Conservation (phyloP, 2,329 filamentous ascomycete genomes). For the Aspergillus floridensis region DNA sequence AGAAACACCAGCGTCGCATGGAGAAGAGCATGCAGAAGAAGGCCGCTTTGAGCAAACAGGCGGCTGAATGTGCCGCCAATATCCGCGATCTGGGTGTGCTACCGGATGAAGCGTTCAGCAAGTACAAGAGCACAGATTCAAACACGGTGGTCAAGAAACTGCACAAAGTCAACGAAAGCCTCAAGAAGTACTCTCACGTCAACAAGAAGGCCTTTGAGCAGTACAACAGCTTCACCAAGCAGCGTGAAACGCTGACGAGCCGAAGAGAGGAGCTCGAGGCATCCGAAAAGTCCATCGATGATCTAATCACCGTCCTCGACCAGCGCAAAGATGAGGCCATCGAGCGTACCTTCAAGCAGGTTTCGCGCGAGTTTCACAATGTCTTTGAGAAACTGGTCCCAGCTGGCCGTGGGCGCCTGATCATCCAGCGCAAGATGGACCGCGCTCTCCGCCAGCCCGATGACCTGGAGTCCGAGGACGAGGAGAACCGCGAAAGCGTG, state of each 20-base stretch:
- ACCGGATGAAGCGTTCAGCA: slow-evolving; percentile 89
- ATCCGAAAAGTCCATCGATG: slow-evolving; percentile 82
- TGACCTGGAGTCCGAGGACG: slow-evolving; percentile 64
- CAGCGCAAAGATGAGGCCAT: slow-evolving; percentile 97
- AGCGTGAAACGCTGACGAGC: slow-evolving; percentile 81
- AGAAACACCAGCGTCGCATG: slow-evolving; percentile 82
- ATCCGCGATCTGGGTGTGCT: slow-evolving; percentile 91
- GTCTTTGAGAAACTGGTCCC: slow-evolving; percentile 96
- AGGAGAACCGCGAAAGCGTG: slow-evolving; percentile 61
- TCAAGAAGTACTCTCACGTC: slow-evolving; percentile 96
- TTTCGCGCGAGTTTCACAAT: slow-evolving; percentile 85
- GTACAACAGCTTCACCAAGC: slow-evolving; percentile 93
- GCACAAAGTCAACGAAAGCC: slow-evolving; percentile 84
- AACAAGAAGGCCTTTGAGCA: slow-evolving; percentile 99
- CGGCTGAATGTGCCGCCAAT: slow-evolving; percentile 77
- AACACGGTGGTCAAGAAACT: slow-evolving; percentile 71
- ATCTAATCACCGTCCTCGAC: slow-evolving; percentile 87
- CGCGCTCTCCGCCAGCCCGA: slow-evolving; percentile 63
- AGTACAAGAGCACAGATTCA: slow-evolving; percentile 79
- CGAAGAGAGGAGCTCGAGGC: slow-evolving; percentile 83
- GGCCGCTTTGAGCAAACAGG: slow-evolving; percentile 71
- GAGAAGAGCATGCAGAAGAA: slow-evolving; percentile 91
- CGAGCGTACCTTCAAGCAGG: slow-evolving; percentile 96
- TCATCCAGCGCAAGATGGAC: slow-evolving; percentile 90
- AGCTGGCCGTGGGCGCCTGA: slow-evolving; percentile 82